phyloP scores from a whole-genome alignment of 2,329 filamentous ascomycete species.

The Cercospora canescens region DNA sequence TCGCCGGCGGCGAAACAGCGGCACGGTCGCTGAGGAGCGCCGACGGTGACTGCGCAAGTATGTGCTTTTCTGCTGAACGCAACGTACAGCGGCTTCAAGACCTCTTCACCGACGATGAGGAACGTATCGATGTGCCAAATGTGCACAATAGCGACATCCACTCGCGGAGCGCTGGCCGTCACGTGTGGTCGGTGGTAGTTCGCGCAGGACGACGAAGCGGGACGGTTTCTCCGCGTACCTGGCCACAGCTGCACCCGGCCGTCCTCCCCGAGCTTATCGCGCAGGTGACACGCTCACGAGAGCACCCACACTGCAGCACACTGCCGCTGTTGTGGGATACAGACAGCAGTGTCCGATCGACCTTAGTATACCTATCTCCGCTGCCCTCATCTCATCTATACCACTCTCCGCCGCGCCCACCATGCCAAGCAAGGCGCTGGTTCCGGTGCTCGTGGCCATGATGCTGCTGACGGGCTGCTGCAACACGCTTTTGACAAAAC shows the following conservation, averaged over 20 bases:
- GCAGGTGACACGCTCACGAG: slow-evolving; percentile 15
- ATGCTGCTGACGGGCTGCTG: slow-evolving; percentile 96
- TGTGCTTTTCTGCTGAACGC: neutral
- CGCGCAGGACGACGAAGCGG: neutral
- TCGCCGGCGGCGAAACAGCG: neutral
- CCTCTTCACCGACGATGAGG: no score
- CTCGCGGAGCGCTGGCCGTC: no score
- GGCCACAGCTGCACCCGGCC: neutral
- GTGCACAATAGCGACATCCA: no score
- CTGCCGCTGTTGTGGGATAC: neutral
- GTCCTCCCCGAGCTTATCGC: neutral
- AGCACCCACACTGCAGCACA: slow-evolving; percentile 2
- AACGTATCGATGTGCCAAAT: no score
- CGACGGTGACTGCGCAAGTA: neutral
- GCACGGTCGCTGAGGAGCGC: neutral
- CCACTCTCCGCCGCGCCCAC: slow-evolving; percentile 1
- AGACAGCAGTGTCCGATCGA: neutral
- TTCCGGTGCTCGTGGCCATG: slow-evolving; percentile 89
- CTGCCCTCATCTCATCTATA: neutral
- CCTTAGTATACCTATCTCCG: neutral
- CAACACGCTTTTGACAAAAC: slow-evolving; percentile 93
- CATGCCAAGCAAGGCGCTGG: slow-evolving; percentile 64
- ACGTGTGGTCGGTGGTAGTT: no score
- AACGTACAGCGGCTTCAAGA: no score
- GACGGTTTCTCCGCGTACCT: neutral